Base-by-base conservation (phyloP, 148 eudicot species). In the Oxyria digyna region DNA sequence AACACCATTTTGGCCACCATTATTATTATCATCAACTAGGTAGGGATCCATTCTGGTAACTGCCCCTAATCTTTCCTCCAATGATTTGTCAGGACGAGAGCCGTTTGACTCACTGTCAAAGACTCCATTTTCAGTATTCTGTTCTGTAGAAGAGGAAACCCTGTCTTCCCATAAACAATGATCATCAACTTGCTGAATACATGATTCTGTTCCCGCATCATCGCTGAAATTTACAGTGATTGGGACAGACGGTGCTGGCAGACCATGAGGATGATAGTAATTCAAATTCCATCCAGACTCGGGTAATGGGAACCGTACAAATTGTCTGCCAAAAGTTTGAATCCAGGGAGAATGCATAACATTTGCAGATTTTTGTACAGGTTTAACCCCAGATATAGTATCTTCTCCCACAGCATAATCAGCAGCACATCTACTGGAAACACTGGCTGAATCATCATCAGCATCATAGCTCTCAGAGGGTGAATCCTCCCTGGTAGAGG, bases 101-200 rank as follows among this genome's bases (percentile, higher is more conserved):
- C 42, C 42, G 52, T 38, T 38, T 38, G 37, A 33, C 27, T 62
- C 69, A 38, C 62, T 26, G 31, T 3, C 69, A 33, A 43, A 70
- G 68, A 67, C 62, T 52, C 52, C 48, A 37, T 43, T 27, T 27
- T 57, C 64, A 29, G 37, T 13, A 29, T 29, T 57, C 12, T 27
- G 64, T 57, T 55, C 62, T 55, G 23, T 26, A 55, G 33, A 54
- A 26, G 62, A 26, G 13, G 4, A 55, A 24, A 3, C 71, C 66
- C 74, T 57, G 33, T 33, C 45, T 38, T 69, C 83, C 81, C 81
- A 81, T 62, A 74, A 69, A 62, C 77, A 72, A 71, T 65, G 66
- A 64, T 75, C 76, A 71, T 74, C 75, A 57, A 73, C 78, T 40
- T 65, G 74, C 26, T 72, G 71, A 70, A 62, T 62, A 26, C 33